Evolutionary conservation across 768 basidiomycete species (phyloP).

Genomic region (Psilocybe tampanensis): DNA sequence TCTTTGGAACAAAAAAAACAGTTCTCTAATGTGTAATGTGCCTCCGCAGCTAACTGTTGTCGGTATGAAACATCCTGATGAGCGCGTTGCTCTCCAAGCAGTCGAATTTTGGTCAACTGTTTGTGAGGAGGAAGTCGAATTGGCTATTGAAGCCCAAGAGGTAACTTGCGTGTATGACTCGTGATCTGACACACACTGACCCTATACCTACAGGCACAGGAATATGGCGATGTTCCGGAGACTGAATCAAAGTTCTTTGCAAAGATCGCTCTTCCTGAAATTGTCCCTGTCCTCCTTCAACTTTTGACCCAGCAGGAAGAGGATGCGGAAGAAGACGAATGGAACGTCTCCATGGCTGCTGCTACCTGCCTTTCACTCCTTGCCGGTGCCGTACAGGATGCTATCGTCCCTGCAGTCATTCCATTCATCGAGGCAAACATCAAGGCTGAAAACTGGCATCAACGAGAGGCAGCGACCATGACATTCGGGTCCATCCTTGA

Average conservation of each 20-base stretch:
- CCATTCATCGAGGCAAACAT: constrained; percentile 99
- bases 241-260: constrained; percentile 90
- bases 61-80: constrained; percentile 94
- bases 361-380: constrained; percentile 89
- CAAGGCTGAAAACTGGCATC: constrained; percentile 89
- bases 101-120: constrained; percentile 99
- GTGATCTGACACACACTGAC: constrained; percentile 11
- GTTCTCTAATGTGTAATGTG: constrained; percentile 6
- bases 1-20: constrained; percentile 14
- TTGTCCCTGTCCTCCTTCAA: constrained; percentile 87
- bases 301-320: constrained; percentile 94
- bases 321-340: constrained; percentile 97
- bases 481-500: constrained; percentile 97
- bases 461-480: constrained; percentile 97
- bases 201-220: constrained; percentile 63
- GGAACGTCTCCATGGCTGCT: constrained; percentile 98
- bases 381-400: constrained; percentile 88
- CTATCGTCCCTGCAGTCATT: constrained; percentile 89
- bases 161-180: constrained; percentile 39
- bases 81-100: constrained; percentile 91
- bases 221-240: constrained; percentile 87
- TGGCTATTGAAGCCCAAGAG: constrained; percentile 90
- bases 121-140: constrained; percentile 95
- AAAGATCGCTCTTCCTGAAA: constrained; percentile 92
- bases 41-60: constrained; percentile 84